Conservation (phyloP, 805 yeast genomes). For the Komagataella ulmi region DNA sequence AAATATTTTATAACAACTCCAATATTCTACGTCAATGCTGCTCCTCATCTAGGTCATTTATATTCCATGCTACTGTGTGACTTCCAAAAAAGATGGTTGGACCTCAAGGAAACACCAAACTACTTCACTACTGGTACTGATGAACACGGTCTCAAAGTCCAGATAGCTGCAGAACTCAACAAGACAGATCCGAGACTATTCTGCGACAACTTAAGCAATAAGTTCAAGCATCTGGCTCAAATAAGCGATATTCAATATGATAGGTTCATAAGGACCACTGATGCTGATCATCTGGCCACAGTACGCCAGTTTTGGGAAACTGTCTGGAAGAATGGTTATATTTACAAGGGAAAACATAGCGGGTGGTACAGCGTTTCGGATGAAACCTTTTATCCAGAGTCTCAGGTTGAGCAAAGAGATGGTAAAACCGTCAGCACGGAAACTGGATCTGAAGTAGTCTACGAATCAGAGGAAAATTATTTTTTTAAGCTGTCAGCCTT, state of each 20-base stretch:
- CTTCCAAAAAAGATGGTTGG: conserved; percentile 62
- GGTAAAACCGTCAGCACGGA: conserved; percentile 39
- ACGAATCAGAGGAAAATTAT: conserved; percentile 73
- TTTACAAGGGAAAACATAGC: conserved; percentile 70
- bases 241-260: conserved; percentile 45
- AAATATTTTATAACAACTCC: conserved; percentile 65
- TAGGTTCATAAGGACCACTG: conserved; percentile 86
- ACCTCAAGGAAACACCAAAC: conserved; percentile 23
- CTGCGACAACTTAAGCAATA: conserved; percentile 55
- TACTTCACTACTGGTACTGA: conserved; percentile 86
- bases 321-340: conserved; percentile 45
- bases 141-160: conserved; percentile 92
- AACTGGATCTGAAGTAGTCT: conserved; percentile 62
- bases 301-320: conserved; percentile 61
- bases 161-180: conserved; percentile 44
- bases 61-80: conserved; percentile 83
- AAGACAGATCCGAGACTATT: conserved; percentile 47
- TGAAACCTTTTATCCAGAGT: conserved; percentile 84
- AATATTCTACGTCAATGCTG: conserved; percentile 91
- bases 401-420: conserved; percentile 39
- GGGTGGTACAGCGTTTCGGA: conserved; percentile 97
- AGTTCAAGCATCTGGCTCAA: conserved; percentile 54
- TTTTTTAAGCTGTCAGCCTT: conserved; percentile 67
- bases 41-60: conserved; percentile 88
- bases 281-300: conserved; percentile 54